These are phyloP conservation scores for Cordyceps javanica DNA, from an alignment of 2,329 filamentous ascomycete genomes.

Conservation along the genomic window DNA sequence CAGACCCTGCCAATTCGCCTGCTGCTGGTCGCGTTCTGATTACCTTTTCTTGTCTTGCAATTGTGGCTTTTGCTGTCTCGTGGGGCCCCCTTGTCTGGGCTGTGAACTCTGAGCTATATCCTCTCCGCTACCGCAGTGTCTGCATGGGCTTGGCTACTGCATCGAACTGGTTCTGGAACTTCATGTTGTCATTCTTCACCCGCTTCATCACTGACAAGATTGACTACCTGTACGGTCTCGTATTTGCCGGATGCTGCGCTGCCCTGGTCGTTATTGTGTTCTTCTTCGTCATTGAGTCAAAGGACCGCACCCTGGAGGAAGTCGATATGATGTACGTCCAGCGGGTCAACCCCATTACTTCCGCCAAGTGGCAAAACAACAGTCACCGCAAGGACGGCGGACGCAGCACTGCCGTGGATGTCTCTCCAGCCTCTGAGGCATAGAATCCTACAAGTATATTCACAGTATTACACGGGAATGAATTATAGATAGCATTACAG, in stretches of 20 bases:
- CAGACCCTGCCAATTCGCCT: slow-evolving; percentile 38
- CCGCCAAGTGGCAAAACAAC: slow-evolving; percentile 27
- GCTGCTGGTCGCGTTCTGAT: slow-evolving; percentile 55
- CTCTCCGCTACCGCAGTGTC: slow-evolving; percentile 46
- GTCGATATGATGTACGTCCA: slow-evolving; percentile 69
- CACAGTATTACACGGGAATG: background rate
- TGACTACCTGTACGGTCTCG: slow-evolving; percentile 63
- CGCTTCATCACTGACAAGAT: slow-evolving; percentile 68
- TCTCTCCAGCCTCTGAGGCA: background rate
- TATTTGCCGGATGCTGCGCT: slow-evolving; percentile 64
- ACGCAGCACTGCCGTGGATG: background rate
- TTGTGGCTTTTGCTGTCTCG: slow-evolving; percentile 59
- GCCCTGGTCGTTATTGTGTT: slow-evolving; percentile 60
- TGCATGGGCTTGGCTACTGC: slow-evolving; percentile 52
- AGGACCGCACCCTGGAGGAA: slow-evolving; percentile 66
- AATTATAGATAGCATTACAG: background rate
- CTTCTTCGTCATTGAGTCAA: slow-evolving; percentile 70
- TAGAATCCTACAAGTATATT: background rate
- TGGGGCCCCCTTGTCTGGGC: slow-evolving; percentile 68
- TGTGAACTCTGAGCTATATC: slow-evolving; percentile 59
- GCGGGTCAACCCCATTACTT: slow-evolving; percentile 43
- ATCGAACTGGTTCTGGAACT: slow-evolving; percentile 62
- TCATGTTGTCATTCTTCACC: slow-evolving; percentile 51
- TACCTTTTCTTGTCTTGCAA: slow-evolving; percentile 63
- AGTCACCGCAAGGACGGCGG: background rate